Evolutionary conservation across 441 rosid genomes (phyloP).

Genomic region (Gossypium davidsonii): DNA sequence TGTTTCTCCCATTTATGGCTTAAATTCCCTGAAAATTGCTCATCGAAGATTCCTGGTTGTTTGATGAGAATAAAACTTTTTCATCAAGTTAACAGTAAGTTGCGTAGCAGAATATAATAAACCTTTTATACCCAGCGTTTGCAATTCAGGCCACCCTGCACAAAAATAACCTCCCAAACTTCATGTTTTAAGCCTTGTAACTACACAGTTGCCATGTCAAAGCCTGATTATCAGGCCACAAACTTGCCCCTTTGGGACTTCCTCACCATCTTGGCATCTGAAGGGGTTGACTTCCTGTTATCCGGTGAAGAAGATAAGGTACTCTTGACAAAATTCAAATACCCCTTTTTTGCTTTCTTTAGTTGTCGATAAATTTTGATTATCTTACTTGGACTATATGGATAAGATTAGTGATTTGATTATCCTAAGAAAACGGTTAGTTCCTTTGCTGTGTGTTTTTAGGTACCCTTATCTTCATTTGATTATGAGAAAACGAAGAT

Average conservation of each 20-base stretch:
- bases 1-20: not conserved
- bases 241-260: slow-evolving; percentile 26
- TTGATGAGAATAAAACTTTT: not conserved
- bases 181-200: not conserved
- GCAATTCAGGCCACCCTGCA: not conserved
- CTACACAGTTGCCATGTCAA: slow-evolving; percentile 33
- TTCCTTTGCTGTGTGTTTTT: not conserved
- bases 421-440: not conserved
- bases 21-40: not conserved
- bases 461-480: slow-evolving; percentile 56
- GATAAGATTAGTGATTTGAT: not conserved
- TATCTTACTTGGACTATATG: not conserved
- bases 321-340: not conserved
- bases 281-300: slow-evolving; percentile 53
- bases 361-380: not conserved
- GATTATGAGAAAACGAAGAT: slow-evolving; percentile 38
- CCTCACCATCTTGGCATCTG: slow-evolving; percentile 37
- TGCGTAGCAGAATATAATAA: not conserved
- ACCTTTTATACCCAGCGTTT: not conserved
- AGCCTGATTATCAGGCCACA: slow-evolving; percentile 23
- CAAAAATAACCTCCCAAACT: not conserved
- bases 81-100: not conserved
- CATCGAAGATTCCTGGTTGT: slow-evolving; percentile 1
- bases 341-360: not conserved
- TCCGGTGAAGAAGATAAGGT: slow-evolving; percentile 47